Evolutionary conservation across 306 rosid species (phyloP), one percentile per base, ranked within the genome.

Genomic region (Myrica gale): DNA sequence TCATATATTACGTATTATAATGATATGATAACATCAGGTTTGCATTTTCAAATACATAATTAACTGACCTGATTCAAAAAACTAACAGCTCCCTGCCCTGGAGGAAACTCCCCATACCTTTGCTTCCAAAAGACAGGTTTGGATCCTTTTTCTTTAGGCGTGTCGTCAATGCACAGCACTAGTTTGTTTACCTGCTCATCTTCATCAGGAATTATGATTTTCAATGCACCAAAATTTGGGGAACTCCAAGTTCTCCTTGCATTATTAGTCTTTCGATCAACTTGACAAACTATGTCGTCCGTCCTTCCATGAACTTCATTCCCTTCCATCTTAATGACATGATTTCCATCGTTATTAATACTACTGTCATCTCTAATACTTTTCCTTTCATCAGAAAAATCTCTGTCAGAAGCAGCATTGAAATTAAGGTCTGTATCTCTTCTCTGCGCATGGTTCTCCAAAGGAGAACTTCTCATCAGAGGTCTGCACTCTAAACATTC

Each of bases 81-180:
- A 73, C 73, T 85, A 81, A 84, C 88, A 8, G 89, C 77, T 55
- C 82, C 82, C 80, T 82, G 84, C 68, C 79, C 87, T 66, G 74
- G 90, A 76, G 86, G 87, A 88, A 89, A 80, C 74, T 87, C 95
- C 72, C 84, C 87, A 32, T 61, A 82, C 62, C 76, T 85, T 85
- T 85, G 92, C 83, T 83, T 92, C 97, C 96, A 87, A 62, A 88
- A 85, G 79, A 80, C 69, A 58, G 86, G 80, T 85, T 81, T 92
- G 77, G 82, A 85, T 17, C 96, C 96, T 80, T 84, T 90, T 70
- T 84, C 98, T 89, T 95, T 95, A 43, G 97, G 96, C 26, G 95
- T 85, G 77, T 83, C 85, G 75, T 90, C 91, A 67, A 81, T 60
- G 10, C 74, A 42, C 41, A 71, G 68, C 68, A 54, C 50, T 57